Base-by-base conservation (phyloP, 371 early-diverging fungal genomes). In the Rozella allomycis region DNA sequence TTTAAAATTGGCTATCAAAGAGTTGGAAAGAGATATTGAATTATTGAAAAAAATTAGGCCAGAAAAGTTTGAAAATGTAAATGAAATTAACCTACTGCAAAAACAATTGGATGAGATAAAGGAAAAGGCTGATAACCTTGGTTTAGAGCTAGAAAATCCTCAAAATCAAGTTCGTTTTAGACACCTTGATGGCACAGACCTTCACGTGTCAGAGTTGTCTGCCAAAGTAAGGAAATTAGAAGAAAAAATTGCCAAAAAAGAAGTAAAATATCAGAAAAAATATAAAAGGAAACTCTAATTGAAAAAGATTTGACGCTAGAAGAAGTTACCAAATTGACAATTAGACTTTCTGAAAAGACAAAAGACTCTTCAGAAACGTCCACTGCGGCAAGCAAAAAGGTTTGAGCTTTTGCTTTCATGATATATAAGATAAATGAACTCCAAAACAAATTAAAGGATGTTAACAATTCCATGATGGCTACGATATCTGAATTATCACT, bases 271-370 rank as follows among this genome's bases (percentile, higher is more conserved):
- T 13, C 12, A 26, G 1, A 2, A 26, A 3, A 14, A 26, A 26
- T 14, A 26, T 2, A 27, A 17, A 17, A 27, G 28, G 28, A 27
- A 27, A 14, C 9, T 16, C 33, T 65, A 18, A 31, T 65, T 8
- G 66, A 65, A 41, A 63, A 63, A 34, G 59, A 63, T 35, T 41
- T 65, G 19, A 41, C 60, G 19, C 41, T 59, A 5, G 57, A 53
- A 26, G 64, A 65, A 38, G 50, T 63, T 3, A 44, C 43, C 9
- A 45, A 47, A 0, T 42, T 65, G 12, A 54, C 53, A 0, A 37
- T 42, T 8, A 38, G 66, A 10, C 35, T 63, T 11, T 44, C 48
- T 23, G 34, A 47, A 23, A 58, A 63, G 29, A 50, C 55, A 2
- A 17, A 47, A 14, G 52, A 45, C 3, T 49, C 51, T 17, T 31